phyloP scores from a whole-genome alignment of 208 protist genomes.

The Crithidia fasciculata region DNA sequence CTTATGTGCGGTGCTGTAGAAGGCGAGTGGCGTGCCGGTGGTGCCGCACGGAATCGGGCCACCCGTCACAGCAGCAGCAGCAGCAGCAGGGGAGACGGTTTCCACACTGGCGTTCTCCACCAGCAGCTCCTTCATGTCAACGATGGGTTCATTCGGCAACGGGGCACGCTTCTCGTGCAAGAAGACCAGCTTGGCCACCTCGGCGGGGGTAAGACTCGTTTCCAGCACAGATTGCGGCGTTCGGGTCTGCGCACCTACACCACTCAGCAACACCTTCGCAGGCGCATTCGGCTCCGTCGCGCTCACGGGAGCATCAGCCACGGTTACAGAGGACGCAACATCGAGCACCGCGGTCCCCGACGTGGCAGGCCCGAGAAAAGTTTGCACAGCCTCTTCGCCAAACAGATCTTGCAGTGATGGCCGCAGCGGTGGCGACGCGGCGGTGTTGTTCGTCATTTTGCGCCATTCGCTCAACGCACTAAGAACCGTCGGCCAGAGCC shows the following conservation, averaged over 20 bases:
- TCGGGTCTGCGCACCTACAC: not conserved
- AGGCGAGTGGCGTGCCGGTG: slow-evolving; percentile 1
- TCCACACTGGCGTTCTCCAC: not conserved
- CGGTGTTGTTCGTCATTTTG: not conserved
- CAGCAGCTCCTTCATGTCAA: not conserved
- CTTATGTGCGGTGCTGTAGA: slow-evolving; percentile 1
- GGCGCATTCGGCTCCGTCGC: not conserved
- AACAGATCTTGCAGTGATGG: not conserved
- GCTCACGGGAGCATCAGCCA: not conserved
- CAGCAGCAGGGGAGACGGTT: not conserved
- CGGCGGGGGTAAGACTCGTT: slow-evolving; percentile 17
- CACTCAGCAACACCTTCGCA: not conserved
- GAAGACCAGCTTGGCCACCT: slow-evolving; percentile 26
- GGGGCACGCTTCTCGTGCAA: slow-evolving; percentile 18
- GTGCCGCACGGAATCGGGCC: slow-evolving; percentile 11
- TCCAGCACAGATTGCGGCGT: not conserved
- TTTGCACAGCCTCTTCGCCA: not conserved
- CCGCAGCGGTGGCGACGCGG: not conserved
- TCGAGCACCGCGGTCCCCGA: not conserved
- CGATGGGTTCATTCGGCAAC: slow-evolving; percentile 13
- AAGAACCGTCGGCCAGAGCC: slow-evolving; percentile 33
- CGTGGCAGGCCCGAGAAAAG: not conserved
- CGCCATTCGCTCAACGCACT: slow-evolving; percentile 5
- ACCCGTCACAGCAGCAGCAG: not conserved
- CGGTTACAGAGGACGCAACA: not conserved